These are phyloP conservation scores for Microbotryum saponariae DNA, from an alignment of 1,284 basidiomycete genomes.

Conservation along the genomic window DNA sequence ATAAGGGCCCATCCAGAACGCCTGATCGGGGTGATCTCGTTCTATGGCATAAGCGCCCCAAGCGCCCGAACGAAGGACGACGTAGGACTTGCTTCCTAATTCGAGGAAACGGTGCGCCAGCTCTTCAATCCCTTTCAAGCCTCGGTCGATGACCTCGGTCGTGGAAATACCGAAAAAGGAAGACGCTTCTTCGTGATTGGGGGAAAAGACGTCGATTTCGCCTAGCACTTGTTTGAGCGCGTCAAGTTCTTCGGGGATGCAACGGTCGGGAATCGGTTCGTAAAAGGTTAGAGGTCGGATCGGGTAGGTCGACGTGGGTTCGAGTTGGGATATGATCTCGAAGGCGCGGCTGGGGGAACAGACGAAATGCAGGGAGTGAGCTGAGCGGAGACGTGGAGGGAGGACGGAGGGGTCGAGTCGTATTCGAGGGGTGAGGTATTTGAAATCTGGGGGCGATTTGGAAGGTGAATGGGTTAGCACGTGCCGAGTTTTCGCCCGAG, in stretches of 20 bases:
- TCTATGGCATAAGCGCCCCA: slow-evolving; percentile 62
- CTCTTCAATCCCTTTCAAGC: slow-evolving; percentile 22
- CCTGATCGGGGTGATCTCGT: slow-evolving; percentile 44
- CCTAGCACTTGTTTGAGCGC: slow-evolving; percentile 57
- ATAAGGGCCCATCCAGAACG: slow-evolving; percentile 66
- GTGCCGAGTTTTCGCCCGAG: too few species aligned
- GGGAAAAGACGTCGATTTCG: slow-evolving; percentile 45
- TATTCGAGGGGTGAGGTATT: slow-evolving; percentile 67
- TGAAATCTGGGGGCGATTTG: slow-evolving; percentile 51
- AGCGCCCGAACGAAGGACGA: slow-evolving; percentile 69
- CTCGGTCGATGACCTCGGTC: slow-evolving; percentile 5
- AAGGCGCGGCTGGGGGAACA: slow-evolving; percentile 68
- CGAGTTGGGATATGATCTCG: slow-evolving; percentile 48
- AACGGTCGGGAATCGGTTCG: slow-evolving; percentile 49
- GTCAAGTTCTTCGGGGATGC: slow-evolving; percentile 67
- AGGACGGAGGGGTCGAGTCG: slow-evolving; percentile 41
- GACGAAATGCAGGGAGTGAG: slow-evolving; percentile 70
- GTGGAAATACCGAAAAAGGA: slow-evolving; percentile 37
- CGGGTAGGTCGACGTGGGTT: slow-evolving; percentile 44
- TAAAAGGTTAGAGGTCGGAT: slow-evolving; percentile 24
- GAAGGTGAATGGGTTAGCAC: too few species aligned
- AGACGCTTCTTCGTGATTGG: slow-evolving; percentile 47
- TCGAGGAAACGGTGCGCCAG: slow-evolving; percentile 28
- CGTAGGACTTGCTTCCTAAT: slow-evolving; percentile 43
- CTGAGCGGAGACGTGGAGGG: slow-evolving; percentile 36